phyloP scores from a whole-genome alignment of 2,329 filamentous ascomycete genomes.

The Epichloe hybrida region DNA sequence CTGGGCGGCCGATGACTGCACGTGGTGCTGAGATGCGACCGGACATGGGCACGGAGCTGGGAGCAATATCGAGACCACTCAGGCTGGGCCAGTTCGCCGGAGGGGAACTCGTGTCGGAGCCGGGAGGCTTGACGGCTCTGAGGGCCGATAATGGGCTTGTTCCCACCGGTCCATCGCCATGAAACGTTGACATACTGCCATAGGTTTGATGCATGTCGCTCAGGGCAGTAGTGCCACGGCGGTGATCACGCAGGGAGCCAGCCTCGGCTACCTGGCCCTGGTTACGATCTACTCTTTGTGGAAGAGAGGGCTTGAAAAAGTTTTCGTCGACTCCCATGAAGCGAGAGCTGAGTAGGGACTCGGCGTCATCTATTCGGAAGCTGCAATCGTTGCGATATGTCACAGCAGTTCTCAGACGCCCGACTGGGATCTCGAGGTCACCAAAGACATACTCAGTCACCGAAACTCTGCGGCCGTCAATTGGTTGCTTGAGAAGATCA shows the following conservation, averaged over 20 bases:
- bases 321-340: constrained; percentile 88
- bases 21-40: constrained; percentile 18
- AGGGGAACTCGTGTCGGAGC: constrained; percentile 50
- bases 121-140: constrained; percentile 49
- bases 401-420: constrained; percentile 68
- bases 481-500: constrained; percentile 47
- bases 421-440: constrained; percentile 74
- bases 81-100: constrained; percentile 35
- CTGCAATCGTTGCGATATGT: constrained; percentile 79
- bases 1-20: constrained; percentile 25
- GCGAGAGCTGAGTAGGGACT: constrained; percentile 78
- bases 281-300: constrained; percentile 33
- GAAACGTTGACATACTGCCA: constrained; percentile 79
- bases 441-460: constrained; percentile 70
- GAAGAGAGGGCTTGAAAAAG: constrained; percentile 68
- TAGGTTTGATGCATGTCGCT: constrained; percentile 66
- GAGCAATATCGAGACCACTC: constrained; percentile 27
- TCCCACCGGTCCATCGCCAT: constrained; percentile 60
- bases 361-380: constrained; percentile 83
- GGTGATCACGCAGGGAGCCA: constrained; percentile 61
- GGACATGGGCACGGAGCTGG: constrained; percentile 40
- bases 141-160: constrained; percentile 80
- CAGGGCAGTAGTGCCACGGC: constrained; percentile 28
- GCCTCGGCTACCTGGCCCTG: constrained; percentile 35
- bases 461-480: constrained; percentile 23